Percentiles rank a stretch among this genome's conserved stretches.
phyloP scores from a whole-genome alignment of 805 yeast species.

The Candida piceae region DNA sequence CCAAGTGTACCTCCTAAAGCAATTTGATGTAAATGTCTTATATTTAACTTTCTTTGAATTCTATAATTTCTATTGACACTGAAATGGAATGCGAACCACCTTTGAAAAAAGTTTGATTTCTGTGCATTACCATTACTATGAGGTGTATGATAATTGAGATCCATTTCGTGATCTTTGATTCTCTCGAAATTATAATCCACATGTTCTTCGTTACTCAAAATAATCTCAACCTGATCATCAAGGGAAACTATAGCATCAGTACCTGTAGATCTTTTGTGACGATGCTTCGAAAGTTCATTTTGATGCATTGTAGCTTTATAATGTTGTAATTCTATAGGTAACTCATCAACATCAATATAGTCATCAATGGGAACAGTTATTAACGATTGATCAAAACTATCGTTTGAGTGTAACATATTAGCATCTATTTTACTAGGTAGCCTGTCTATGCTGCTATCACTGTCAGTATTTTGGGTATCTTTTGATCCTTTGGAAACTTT shows the following conservation, averaged over 20 bases:
- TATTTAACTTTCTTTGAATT: slow-evolving; percentile 54
- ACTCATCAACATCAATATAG: slow-evolving; percentile 21
- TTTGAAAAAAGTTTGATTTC: background rate
- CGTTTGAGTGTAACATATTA: background rate
- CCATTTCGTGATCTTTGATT: slow-evolving; percentile 12
- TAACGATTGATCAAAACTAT: slow-evolving; percentile 2
- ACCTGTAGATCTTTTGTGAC: background rate
- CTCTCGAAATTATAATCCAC: slow-evolving; percentile 25
- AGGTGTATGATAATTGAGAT: slow-evolving; percentile 3
- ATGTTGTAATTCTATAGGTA: slow-evolving; percentile 27
- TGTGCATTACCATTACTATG: background rate
- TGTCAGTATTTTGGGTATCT: no score
- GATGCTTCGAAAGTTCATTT: slow-evolving; percentile 1
- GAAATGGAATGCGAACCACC: slow-evolving; percentile 6
- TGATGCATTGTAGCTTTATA: background rate
- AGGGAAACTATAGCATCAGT: background rate
- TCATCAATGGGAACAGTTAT: slow-evolving; percentile 28
- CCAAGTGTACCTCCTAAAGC: slow-evolving; percentile 78
- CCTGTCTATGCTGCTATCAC: background rate
- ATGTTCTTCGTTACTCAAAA: slow-evolving; percentile 27
- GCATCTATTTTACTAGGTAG: background rate
- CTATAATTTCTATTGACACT: slow-evolving; percentile 20
- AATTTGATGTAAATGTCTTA: slow-evolving; percentile 70
- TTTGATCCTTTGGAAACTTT: no score
- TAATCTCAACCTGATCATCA: slow-evolving; percentile 20